Evolutionary conservation across 148 eudicot genomes (phyloP), one percentile per base, ranked within the genome.

Genomic region (Spergularia bocconei): DNA sequence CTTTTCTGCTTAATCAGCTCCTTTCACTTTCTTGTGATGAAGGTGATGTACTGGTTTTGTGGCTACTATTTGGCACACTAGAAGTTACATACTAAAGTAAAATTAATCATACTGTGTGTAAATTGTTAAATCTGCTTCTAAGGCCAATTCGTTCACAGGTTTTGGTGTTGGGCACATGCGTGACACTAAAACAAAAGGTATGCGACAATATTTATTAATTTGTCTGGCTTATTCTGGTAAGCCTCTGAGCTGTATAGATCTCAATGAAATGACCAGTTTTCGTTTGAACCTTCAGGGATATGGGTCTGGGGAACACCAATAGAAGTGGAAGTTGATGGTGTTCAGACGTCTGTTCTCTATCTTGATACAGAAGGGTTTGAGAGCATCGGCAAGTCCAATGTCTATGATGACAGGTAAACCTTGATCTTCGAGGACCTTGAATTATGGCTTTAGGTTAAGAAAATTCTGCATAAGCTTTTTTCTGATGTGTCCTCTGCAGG

Each of bases 161-260:
- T 94, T 94, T 90, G 98, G 97, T 52, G 98, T 94, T 80, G 98
- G 98, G 11, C 98, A 94, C 80, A 87, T 94, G 98, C 93, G 98
- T 63, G 98, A 94, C 79, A 94, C 98, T 36, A 88, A 94, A 73
- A 94, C 98, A 13, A 94, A 94, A 91, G 98, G 97, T 93, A 79
- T 14, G 63, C n/a, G n/a, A 50, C 52, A 56, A 72, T 8, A 2
- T 38, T 73, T 44, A 33, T 25, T 21, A 9, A 54, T 23, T 29
- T 39, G 41, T 11, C 19, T 36, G 58, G 23, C n/a, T 7, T 50
- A 6, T 36, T 50, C 6, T 52, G 21, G 41, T 38, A 36, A 72
- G 13, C 59, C 12, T 20, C 66, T 25, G 9, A 53, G 14, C 11
- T 58, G 17, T 64, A 60, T 77, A 50, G 51, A 19, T 39, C 56